A percentile compares a stretch with the other conserved stretches of the same genome.
Evolutionary conservation across 768 basidiomycete genomes (phyloP).

Genomic region (Boletus bicolor): DNA sequence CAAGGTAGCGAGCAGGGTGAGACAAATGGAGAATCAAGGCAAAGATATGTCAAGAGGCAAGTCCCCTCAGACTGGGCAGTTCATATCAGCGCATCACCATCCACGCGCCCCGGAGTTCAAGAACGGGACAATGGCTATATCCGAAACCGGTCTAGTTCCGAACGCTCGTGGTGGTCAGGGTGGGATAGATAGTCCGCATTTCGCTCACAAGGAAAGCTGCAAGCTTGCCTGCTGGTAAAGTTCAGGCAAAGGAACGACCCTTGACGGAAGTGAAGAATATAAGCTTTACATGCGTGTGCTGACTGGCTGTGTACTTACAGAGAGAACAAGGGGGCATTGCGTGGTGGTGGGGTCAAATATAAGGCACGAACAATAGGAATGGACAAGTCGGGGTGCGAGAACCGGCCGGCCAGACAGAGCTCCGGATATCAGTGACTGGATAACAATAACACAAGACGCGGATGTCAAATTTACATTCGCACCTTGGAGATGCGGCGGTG

Average conservation of each 20-base stretch:
- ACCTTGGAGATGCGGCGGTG: constrained; percentile 24
- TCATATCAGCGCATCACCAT: constrained; percentile 19
- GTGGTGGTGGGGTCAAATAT: constrained; percentile 10
- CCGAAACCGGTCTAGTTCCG: constrained; percentile 38
- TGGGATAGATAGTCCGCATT: constrained; percentile 19
- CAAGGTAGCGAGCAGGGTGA: constrained; percentile 32
- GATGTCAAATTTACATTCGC: constrained; percentile 25
- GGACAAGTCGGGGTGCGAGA: constrained; percentile 16
- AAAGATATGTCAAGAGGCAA: constrained; percentile 18
- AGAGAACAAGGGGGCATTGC: background rate
- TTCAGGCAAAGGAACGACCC: constrained; percentile 12
- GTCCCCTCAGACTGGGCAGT: constrained; percentile 8
- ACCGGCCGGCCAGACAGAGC: constrained; percentile 1
- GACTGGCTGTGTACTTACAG: constrained; percentile 13
- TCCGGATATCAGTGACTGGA: constrained; percentile 2
- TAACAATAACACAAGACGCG: constrained; percentile 19
- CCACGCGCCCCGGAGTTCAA: constrained; percentile 17
- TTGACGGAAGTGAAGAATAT: constrained; percentile 15
- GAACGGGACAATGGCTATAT: constrained; percentile 32
- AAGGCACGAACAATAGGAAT: constrained; percentile 27
- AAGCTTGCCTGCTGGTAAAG: constrained; percentile 3
- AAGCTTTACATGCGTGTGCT: constrained; percentile 14
- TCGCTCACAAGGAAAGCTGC: constrained; percentile 12
- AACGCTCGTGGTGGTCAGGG: constrained; percentile 10
- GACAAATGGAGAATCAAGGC: constrained; percentile 17